Evolutionary conservation across 257 asterid species (phyloP).

Genomic region (Leptodermis oblonga): DNA sequence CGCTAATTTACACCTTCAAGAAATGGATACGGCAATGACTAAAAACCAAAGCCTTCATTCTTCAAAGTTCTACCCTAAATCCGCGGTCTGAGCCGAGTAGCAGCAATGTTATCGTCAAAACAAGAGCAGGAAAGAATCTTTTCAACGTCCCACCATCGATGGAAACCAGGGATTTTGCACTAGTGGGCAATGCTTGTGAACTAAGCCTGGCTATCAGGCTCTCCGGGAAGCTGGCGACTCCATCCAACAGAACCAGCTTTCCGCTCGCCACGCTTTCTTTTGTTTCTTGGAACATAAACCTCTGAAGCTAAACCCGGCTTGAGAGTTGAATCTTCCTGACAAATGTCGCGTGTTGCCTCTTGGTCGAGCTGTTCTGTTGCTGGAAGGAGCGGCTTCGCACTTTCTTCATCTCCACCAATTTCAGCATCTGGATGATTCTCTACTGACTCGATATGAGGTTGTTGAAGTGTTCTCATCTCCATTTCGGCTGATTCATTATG

Average conservation of each 20-base stretch:
- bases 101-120: not conserved
- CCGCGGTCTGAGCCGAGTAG: not conserved
- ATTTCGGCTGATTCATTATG: constrained; percentile 53
- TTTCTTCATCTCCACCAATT: constrained; percentile 53
- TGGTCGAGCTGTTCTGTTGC: constrained; percentile 31
- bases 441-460: constrained; percentile 26
- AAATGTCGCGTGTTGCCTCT: constrained; percentile 19
- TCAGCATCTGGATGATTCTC: constrained; percentile 43
- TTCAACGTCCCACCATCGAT: not conserved
- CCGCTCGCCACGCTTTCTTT: constrained; percentile 88
- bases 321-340: constrained; percentile 32
- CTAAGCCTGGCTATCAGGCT: constrained; percentile 40
- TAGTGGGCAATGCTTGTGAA: not conserved
- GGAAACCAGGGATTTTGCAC: not conserved
- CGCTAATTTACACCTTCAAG: constrained; percentile 2
- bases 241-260: constrained; percentile 67
- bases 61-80: not conserved
- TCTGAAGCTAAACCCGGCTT: constrained; percentile 47
- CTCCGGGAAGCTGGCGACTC: constrained; percentile 58
- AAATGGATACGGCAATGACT: not conserved
- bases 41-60: not conserved
- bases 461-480: constrained; percentile 35
- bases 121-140: not conserved
- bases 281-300: constrained; percentile 57
- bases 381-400: constrained; percentile 27